Conservation (phyloP, 2,329 filamentous ascomycete species). For the Cladosporium sp. region DNA sequence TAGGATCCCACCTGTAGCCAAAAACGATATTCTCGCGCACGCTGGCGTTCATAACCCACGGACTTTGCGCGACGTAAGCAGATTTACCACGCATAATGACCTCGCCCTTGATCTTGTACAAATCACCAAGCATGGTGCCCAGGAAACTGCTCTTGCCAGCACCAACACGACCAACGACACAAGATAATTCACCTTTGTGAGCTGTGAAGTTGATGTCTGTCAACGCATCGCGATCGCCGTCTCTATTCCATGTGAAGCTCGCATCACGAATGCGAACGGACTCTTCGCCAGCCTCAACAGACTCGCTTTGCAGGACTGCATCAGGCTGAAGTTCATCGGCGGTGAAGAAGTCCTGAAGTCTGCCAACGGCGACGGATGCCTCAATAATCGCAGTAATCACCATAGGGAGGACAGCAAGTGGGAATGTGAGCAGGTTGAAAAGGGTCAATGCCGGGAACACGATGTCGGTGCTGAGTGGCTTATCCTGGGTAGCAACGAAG, state of each 20-base stretch:
- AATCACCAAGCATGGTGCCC: slow-evolving; percentile 80
- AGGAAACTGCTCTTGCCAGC: slow-evolving; percentile 91
- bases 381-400: slow-evolving; percentile 96
- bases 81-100: slow-evolving; percentile 77
- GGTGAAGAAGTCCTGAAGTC: slow-evolving; percentile 77
- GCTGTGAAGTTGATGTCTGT: slow-evolving; percentile 83
- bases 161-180: slow-evolving; percentile 90
- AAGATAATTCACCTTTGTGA: slow-evolving; percentile 88
- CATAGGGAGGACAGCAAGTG: slow-evolving; percentile 90
- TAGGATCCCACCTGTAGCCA: slow-evolving; percentile 86
- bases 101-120: slow-evolving; percentile 83
- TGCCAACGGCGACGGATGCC: slow-evolving; percentile 83
- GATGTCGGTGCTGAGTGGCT: slow-evolving; percentile 84
- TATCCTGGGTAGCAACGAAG: slow-evolving; percentile 79
- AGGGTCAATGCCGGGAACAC: slow-evolving; percentile 90
- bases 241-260: slow-evolving; percentile 91
- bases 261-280: slow-evolving; percentile 77
- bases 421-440: slow-evolving; percentile 95
- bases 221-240: slow-evolving; percentile 64
- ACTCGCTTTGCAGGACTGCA: slow-evolving; percentile 66
- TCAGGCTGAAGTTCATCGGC: slow-evolving; percentile 88
- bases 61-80: slow-evolving; percentile 87
- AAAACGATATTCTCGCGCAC: slow-evolving; percentile 97
- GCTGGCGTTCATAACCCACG: slow-evolving; percentile 97
- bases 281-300: slow-evolving; percentile 77